A percentile compares a stretch with the other conserved stretches of the same genome.
phyloP scores from a whole-genome alignment of 169 alveolate species.

The Eimeria praecox region DNA sequence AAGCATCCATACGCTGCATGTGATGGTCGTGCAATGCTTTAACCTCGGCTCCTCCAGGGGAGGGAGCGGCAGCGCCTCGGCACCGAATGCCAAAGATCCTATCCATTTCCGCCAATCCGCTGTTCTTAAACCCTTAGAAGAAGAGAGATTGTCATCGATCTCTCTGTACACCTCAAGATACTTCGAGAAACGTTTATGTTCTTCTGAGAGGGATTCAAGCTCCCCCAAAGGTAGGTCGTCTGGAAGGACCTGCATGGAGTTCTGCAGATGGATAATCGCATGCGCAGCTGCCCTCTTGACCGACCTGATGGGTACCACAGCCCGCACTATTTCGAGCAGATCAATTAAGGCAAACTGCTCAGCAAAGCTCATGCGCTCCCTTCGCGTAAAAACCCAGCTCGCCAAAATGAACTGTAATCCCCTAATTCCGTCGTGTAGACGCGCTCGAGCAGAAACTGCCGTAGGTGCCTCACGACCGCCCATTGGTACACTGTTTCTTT shows the following conservation, averaged over 20 bases:
- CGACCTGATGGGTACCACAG: conserved; percentile 10
- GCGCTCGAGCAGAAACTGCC: neutral
- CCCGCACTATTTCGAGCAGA: conserved; percentile 41
- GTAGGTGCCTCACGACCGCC: neutral
- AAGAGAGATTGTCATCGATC: neutral
- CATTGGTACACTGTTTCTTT: neutral
- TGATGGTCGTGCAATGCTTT: conserved; percentile 69
- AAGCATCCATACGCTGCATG: conserved; percentile 80
- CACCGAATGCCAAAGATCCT: conserved; percentile 34
- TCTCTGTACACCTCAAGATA: conserved; percentile 18
- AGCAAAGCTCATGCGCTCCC: conserved; percentile 44
- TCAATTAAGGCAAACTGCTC: conserved; percentile 57
- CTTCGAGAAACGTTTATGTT: conserved; percentile 22
- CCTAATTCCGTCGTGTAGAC: conserved; percentile 50
- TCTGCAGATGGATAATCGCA: conserved; percentile 21
- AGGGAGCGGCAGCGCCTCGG: conserved; percentile 44
- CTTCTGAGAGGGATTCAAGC: neutral
- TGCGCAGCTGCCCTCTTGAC: conserved; percentile 47
- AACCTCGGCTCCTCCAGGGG: conserved; percentile 73
- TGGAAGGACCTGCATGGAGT: neutral
- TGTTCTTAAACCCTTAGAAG: conserved; percentile 2
- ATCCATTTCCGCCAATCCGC: conserved; percentile 49
- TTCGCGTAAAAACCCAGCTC: conserved; percentile 51
- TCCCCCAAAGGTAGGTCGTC: neutral
- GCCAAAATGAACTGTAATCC: conserved; percentile 57